These are phyloP conservation scores for Arthrobotrys sphaeroides DNA, from an alignment of 2,329 filamentous ascomycete species.

Conservation along the genomic window DNA sequence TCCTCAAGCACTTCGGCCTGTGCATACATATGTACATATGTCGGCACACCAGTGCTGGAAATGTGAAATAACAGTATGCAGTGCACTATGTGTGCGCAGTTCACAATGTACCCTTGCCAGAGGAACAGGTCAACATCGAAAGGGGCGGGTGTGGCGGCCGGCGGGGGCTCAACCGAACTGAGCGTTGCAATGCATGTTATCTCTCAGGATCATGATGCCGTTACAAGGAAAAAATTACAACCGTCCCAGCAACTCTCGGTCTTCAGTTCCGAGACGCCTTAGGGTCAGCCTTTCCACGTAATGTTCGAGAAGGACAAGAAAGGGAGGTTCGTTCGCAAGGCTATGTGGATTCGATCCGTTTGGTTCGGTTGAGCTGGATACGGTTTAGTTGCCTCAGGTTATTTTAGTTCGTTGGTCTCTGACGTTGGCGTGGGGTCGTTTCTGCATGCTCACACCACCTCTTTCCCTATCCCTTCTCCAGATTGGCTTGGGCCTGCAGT, in stretches of 20 bases:
- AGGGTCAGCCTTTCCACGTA: conserved; percentile 53
- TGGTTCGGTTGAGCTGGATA: conserved; percentile 42
- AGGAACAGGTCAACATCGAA: no score
- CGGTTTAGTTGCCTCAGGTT: conserved; percentile 8
- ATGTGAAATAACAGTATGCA: no score
- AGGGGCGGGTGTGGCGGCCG: background rate
- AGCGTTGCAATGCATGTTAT: conserved; percentile 3
- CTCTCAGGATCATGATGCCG: conserved; percentile 11
- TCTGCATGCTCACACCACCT: conserved; percentile 46
- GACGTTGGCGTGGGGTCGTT: conserved; percentile 39
- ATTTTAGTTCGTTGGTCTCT: conserved; percentile 15
- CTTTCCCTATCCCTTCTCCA: conserved; percentile 21
- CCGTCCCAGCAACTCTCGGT: conserved; percentile 12
- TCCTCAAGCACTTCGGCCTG: no score
- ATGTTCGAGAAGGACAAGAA: conserved; percentile 38
- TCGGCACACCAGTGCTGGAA: no score
- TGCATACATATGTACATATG: no score
- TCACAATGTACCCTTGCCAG: no score
- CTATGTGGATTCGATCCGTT: conserved; percentile 35
- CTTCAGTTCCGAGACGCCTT: conserved; percentile 38
- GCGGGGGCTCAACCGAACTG: no score
- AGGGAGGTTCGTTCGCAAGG: conserved; percentile 17
- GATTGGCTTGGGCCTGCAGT: conserved; percentile 10
- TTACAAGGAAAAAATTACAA: background rate
- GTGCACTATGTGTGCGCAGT: no score